phyloP scores from a whole-genome alignment of 1,139 yeast genomes.

The Sugiyamaella xylanicola region DNA sequence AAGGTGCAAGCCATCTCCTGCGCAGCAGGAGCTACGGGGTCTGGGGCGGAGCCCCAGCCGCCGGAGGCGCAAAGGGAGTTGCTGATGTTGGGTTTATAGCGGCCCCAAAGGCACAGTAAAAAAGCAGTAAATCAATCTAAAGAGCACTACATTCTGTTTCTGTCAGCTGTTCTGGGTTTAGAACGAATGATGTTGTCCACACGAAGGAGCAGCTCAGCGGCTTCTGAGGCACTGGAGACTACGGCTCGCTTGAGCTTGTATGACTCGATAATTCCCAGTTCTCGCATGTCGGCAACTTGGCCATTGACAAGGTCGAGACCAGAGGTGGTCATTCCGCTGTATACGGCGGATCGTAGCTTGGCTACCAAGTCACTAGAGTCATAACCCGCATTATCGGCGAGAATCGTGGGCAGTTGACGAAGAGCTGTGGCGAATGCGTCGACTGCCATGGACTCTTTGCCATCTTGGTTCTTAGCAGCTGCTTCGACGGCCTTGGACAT shows the following conservation, averaged over 20 bases:
- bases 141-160: slow-evolving; percentile 47
- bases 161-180: slow-evolving; percentile 94
- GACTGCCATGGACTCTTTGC: slow-evolving; percentile 91
- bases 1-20: too few relatives aligned
- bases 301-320: slow-evolving; percentile 90
- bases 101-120: too few relatives aligned
- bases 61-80: too few relatives aligned
- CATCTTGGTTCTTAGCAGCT: slow-evolving; percentile 89
- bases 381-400: slow-evolving; percentile 96
- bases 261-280: slow-evolving; percentile 88
- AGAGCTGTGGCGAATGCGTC: slow-evolving; percentile 94
- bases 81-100: too few relatives aligned
- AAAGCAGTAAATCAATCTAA: slow-evolving; percentile 3
- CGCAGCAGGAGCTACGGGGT: too few relatives aligned
- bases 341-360: slow-evolving; percentile 86
- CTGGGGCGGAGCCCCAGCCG: too few relatives aligned
- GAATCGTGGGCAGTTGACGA: slow-evolving; percentile 91
- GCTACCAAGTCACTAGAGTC: slow-evolving; percentile 93
- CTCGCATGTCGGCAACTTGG: slow-evolving; percentile 88
- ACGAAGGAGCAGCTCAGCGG: slow-evolving; percentile 91
- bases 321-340: slow-evolving; percentile 87
- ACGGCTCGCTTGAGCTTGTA: slow-evolving; percentile 91
- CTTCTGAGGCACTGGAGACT: slow-evolving; percentile 95
- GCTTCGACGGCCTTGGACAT: slow-evolving; percentile 98
- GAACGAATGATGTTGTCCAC: slow-evolving; percentile 97